phyloP scores from a whole-genome alignment of 768 basidiomycete species.

The Mycena latifolia region DNA sequence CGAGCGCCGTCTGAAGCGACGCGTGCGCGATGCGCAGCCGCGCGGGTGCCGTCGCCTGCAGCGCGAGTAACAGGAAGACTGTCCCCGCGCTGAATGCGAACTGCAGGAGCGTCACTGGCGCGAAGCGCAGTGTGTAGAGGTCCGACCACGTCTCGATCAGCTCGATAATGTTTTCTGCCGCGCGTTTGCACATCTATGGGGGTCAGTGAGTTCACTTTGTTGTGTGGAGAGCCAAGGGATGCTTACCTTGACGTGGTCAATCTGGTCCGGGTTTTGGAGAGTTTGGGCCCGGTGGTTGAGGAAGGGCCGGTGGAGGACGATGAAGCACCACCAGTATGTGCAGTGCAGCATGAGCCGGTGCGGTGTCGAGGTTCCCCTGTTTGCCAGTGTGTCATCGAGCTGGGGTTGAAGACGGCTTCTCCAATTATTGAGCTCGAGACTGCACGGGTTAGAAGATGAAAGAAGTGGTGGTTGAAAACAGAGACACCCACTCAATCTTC shows the following conservation, averaged over 20 bases:
- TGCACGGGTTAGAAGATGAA: no score
- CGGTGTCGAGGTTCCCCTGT: conserved; percentile 42
- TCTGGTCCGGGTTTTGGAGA: neutral
- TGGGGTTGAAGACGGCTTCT: conserved; percentile 42
- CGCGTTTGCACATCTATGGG: conserved; percentile 47
- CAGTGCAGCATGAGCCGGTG: conserved; percentile 49
- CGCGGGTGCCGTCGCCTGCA: conserved; percentile 41
- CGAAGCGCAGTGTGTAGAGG: conserved; percentile 51
- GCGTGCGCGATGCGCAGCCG: conserved; percentile 29
- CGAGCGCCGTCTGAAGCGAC: conserved; percentile 28
- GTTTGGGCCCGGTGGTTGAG: conserved; percentile 29
- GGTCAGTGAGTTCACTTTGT: no score
- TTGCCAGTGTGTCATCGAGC: conserved; percentile 45
- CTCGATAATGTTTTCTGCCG: conserved; percentile 50
- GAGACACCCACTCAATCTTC: conserved; percentile 26
- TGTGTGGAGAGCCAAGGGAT: no score
- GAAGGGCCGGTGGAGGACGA: conserved; percentile 53
- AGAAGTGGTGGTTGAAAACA: no score
- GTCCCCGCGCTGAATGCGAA: conserved; percentile 55
- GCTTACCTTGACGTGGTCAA: conserved; percentile 36
- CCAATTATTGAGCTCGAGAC: conserved; percentile 38
- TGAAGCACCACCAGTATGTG: conserved; percentile 50
- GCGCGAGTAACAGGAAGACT: conserved; percentile 50
- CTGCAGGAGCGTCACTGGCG: conserved; percentile 50
- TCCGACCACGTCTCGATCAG: conserved; percentile 48